Evolutionary conservation across 1,284 basidiomycete species (phyloP).

Genomic region (Ganoderma resinaceum): DNA sequence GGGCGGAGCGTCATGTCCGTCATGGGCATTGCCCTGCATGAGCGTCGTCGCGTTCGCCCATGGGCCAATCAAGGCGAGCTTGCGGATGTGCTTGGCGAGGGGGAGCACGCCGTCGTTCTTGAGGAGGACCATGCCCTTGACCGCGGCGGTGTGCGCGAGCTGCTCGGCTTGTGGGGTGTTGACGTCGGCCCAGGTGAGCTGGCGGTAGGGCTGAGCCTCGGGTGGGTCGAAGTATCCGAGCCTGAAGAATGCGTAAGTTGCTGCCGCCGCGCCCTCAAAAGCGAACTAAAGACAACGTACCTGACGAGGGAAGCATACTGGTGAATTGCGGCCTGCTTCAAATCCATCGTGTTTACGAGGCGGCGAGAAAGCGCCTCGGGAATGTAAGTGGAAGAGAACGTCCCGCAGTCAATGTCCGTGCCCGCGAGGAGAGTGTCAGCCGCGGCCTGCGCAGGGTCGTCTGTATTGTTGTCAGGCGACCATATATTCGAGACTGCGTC

Average conservation of each 20-base stretch:
- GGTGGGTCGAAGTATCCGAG: conserved; percentile 64
- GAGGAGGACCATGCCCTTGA: conserved; percentile 59
- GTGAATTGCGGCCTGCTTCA: conserved; percentile 51
- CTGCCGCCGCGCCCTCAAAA: background rate
- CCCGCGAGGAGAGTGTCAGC: conserved; percentile 60
- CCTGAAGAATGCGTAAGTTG: conserved; percentile 34
- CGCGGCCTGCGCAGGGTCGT: conserved; percentile 50
- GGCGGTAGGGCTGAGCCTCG: conserved; percentile 55
- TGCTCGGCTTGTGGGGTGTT: conserved; percentile 54
- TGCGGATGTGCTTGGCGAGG: conserved; percentile 48
- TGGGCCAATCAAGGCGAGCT: conserved; percentile 59
- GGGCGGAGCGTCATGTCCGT: conserved; percentile 64
- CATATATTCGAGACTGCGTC: conserved; percentile 53
- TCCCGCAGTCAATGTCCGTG: conserved; percentile 62
- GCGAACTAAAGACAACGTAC: conserved; percentile 36
- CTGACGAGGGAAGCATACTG: conserved; percentile 61
- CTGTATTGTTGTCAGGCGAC: conserved; percentile 53
- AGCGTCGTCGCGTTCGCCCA: conserved; percentile 61
- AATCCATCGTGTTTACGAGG: conserved; percentile 50
- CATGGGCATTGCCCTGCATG: conserved; percentile 67
- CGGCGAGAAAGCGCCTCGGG: conserved; percentile 54
- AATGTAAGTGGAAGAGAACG: conserved; percentile 51
- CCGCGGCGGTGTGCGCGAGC: conserved; percentile 57
- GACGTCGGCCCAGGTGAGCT: conserved; percentile 54
- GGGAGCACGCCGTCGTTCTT: conserved; percentile 65